Evolutionary conservation across 1,284 basidiomycete species (phyloP), one percentile per base, ranked within the genome.

Genomic region (Puccinia brachypodii): DNA sequence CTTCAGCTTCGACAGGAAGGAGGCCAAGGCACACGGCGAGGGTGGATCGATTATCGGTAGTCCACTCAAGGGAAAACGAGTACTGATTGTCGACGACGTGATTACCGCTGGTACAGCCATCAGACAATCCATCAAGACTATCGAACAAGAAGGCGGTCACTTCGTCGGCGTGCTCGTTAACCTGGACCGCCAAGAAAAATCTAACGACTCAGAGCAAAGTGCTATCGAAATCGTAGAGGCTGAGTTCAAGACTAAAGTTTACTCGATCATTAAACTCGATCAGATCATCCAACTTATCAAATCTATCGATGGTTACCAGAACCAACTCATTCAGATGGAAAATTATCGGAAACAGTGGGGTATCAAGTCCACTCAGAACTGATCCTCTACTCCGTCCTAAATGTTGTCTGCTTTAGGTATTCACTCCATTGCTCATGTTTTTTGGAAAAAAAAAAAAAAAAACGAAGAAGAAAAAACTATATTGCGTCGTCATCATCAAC

Each of bases 41-140:
- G 96, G 97, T n/a, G 97, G 96, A 0, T 89, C 89, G 62, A 91
- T 98, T 85, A 95, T 99, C 82, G 97, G 96, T 31, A 92, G 92
- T 0, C 89, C 92, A 0, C 89, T 98, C 31, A 89, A 90, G 77
- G 94, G 93, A 28, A 91, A 92, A 86, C 89, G 89, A 47, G 93
- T 98, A 1, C 90, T 98, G 69, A 90, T 98, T 77, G 89, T 98
- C 56, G 96, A 99, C 89, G 96, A 99, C 84, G 97, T 99, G 72
- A 95, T 98, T 89, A 98, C 97, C 0, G 92, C 94, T 14, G 96
- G 96, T 76, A 96, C 92, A n/a, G 95, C 95, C 0, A 92, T 96
- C 56, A 90, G 94, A 25, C 90, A 91, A 75, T 92, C 94, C 0
- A 92, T 96, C 81, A 90, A 91, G 68, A 90, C 91, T 25, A 91